Percentiles rank a stretch among this genome's conserved stretches.
Evolutionary conservation across 2,329 filamentous ascomycete species (phyloP).

Genomic region (Didymella exigua): DNA sequence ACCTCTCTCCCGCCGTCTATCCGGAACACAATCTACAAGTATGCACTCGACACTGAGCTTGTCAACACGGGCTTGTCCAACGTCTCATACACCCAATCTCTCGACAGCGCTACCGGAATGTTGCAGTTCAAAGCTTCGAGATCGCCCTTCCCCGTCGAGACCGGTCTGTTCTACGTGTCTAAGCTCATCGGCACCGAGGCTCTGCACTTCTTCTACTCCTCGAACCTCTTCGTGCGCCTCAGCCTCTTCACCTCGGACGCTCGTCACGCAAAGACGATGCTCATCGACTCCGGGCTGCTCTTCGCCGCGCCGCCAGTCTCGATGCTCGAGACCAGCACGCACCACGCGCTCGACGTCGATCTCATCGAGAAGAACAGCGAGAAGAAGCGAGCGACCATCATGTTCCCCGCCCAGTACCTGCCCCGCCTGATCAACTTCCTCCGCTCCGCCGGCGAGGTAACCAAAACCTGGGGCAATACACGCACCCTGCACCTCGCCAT

Average conservation of each 20-base stretch:
- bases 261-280: slow-evolving; percentile 40
- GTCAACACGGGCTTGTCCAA: slow-evolving; percentile 36
- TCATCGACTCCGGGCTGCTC: slow-evolving; percentile 40
- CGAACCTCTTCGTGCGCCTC: slow-evolving; percentile 40
- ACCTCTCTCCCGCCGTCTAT: slow-evolving; percentile 35
- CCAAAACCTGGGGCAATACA: slow-evolving; percentile 26
- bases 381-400: slow-evolving; percentile 33
- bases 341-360: slow-evolving; percentile 37
- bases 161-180: slow-evolving; percentile 36
- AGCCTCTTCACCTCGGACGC: slow-evolving; percentile 35
- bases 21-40: slow-evolving; percentile 43
- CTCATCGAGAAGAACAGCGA: slow-evolving; percentile 38
- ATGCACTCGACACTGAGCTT: slow-evolving; percentile 44
- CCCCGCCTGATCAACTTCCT: slow-evolving; percentile 45
- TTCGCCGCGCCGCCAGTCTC: slow-evolving; percentile 26
- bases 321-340: slow-evolving; percentile 13
- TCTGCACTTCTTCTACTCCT: slow-evolving; percentile 38
- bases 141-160: slow-evolving; percentile 33
- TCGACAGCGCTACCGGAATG: slow-evolving; percentile 19
- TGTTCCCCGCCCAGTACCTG: slow-evolving; percentile 45
- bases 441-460: slow-evolving; percentile 30
- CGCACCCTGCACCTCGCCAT: slow-evolving; percentile 34
- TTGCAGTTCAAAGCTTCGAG: slow-evolving; percentile 40
- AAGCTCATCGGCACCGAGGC: slow-evolving; percentile 33
- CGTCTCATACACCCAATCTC: slow-evolving; percentile 39